Evolutionary conservation across 192 early-diverging fungal genomes (phyloP).

Genomic region (Podila epicladia): DNA sequence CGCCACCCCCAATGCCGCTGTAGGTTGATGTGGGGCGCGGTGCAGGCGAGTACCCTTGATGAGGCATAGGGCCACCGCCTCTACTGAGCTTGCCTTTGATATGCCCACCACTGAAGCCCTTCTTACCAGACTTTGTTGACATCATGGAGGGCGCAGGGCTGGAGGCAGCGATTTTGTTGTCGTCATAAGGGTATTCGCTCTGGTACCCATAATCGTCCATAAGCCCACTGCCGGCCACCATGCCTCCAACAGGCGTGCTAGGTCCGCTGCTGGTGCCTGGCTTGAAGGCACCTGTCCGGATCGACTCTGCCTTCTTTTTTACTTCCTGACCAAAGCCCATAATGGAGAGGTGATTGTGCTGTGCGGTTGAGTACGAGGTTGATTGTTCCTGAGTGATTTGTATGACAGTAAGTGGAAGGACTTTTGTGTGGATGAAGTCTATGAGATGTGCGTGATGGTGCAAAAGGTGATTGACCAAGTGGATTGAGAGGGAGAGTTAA

Average conservation of each 20-base stretch:
- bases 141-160: conserved; percentile 26
- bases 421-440: no score
- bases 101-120: conserved; percentile 19
- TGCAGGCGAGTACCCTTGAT: not conserved
- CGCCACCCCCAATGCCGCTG: conserved; percentile 24
- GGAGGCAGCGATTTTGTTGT: not conserved
- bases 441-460: no score
- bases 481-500: no score
- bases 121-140: conserved; percentile 12
- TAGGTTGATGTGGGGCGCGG: not conserved
- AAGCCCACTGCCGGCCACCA: conserved; percentile 28
- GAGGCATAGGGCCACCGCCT: not conserved
- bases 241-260: conserved; percentile 16
- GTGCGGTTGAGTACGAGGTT: not conserved
- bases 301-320: conserved; percentile 35
- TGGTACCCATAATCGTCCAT: conserved; percentile 34
- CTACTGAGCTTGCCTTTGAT: conserved; percentile 33
- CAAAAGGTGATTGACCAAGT: no score
- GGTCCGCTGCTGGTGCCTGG: conserved; percentile 7
- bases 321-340: conserved; percentile 45
- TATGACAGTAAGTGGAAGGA: no score
- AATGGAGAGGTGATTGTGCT: not conserved
- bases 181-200: not conserved
- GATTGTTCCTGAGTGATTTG: not conserved
- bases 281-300: conserved; percentile 20